Percentiles rank a stretch among this genome's conserved stretches.
Conservation (phyloP, 2,329 filamentous ascomycete genomes). For the Aureobasidium namibiae region DNA sequence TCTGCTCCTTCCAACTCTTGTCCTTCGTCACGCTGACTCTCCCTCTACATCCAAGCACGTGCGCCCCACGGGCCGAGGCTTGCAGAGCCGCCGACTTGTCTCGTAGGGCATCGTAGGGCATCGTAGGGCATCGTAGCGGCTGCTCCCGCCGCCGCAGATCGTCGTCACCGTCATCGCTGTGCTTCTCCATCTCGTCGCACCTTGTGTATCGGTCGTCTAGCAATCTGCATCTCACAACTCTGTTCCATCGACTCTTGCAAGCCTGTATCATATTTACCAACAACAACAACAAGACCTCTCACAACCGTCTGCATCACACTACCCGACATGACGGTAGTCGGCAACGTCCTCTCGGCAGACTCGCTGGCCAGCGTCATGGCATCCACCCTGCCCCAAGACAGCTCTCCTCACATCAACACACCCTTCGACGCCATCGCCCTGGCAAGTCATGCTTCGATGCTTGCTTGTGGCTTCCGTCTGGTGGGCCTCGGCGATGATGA, state of each 20-base stretch:
- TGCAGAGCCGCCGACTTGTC: no score
- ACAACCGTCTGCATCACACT: background rate
- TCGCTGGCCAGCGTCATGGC: constrained; percentile 37
- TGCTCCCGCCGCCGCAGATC: background rate
- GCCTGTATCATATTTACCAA: background rate
- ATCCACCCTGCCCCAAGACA: constrained; percentile 32
- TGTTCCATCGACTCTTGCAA: background rate
- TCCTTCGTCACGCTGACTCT: background rate
- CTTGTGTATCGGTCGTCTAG: no score
- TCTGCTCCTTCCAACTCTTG: background rate
- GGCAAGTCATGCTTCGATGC: constrained; percentile 75
- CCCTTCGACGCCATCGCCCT: constrained; percentile 78
- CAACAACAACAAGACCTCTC: background rate
- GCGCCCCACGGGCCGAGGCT: background rate
- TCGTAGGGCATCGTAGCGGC: no score
- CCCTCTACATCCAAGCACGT: background rate
- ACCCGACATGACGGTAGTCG: constrained; percentile 9
- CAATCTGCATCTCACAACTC: no score
- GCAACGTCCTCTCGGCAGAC: constrained; percentile 36
- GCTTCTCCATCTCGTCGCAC: background rate
- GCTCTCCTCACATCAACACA: constrained; percentile 46
- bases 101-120: no score
- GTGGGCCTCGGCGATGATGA: constrained; percentile 80
- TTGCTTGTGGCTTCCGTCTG: constrained; percentile 69
- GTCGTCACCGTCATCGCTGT: background rate